These are phyloP conservation scores for Fonsecaea nubica DNA, from an alignment of 2,329 filamentous ascomycete species.

Conservation along the genomic window DNA sequence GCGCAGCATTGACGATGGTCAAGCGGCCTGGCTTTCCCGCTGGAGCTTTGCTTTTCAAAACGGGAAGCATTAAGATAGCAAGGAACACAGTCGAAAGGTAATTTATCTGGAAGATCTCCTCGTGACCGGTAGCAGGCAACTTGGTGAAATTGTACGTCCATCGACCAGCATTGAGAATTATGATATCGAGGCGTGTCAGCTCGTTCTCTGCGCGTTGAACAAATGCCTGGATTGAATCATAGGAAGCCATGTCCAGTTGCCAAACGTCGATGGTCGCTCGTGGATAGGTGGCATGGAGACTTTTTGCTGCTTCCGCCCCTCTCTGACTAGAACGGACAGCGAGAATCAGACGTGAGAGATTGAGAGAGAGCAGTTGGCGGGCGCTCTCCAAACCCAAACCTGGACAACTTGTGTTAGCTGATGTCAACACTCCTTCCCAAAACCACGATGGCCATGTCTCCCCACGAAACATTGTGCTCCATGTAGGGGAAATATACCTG, in stretches of 20 bases:
- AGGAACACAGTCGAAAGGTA: constrained; percentile 41
- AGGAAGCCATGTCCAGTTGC: constrained; percentile 57
- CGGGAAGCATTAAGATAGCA: constrained; percentile 40
- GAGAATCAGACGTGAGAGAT: constrained; percentile 55
- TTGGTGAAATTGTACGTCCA: constrained; percentile 35
- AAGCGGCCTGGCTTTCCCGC: constrained; percentile 28
- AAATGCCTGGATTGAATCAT: constrained; percentile 55
- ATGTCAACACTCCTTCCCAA: background rate
- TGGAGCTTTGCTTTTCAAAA: constrained; percentile 41
- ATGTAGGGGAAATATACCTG: background rate
- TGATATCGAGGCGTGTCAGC: constrained; percentile 52
- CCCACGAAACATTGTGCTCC: background rate
- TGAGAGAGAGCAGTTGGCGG: constrained; percentile 49
- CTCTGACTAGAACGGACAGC: constrained; percentile 54
- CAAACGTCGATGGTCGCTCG: constrained; percentile 56
- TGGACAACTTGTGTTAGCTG: constrained; percentile 1
- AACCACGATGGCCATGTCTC: background rate
- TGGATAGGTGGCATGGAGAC: constrained; percentile 47
- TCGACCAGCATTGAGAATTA: constrained; percentile 55
- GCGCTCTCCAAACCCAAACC: constrained; percentile 59
- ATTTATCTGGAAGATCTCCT: constrained; percentile 50
- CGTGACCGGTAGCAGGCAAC: constrained; percentile 46
- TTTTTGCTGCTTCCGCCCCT: constrained; percentile 52
- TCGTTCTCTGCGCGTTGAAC: constrained; percentile 44
- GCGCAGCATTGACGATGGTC: constrained; percentile 37